These are phyloP conservation scores for Henningerozyma blattae DNA, from an alignment of 805 yeast species.

Conservation along the genomic window DNA sequence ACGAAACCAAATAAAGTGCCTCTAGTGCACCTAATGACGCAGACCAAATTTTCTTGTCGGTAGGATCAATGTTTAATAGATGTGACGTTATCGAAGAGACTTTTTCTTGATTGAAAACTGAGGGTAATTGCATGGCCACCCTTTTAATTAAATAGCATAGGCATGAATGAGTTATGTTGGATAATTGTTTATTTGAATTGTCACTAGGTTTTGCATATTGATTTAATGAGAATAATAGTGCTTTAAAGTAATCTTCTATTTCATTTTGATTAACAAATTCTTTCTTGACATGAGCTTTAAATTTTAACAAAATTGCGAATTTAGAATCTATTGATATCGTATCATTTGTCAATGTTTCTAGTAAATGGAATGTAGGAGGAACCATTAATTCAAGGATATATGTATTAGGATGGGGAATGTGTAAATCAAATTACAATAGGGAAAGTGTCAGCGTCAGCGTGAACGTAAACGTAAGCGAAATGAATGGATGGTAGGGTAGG, in stretches of 20 bases:
- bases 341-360: neutral
- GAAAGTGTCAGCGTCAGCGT: too few relatives aligned
- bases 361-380: too few relatives aligned
- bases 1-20: conserved; percentile 19
- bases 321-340: conserved; percentile 8
- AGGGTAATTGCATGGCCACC: conserved; percentile 27
- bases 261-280: conserved; percentile 17
- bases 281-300: conserved; percentile 26
- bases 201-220: neutral
- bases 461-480: too few relatives aligned
- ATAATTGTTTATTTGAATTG: conserved; percentile 1
- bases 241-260: conserved; percentile 16
- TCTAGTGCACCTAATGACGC: conserved; percentile 22
- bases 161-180: conserved; percentile 28
- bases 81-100: conserved; percentile 7
- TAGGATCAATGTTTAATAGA: conserved; percentile 5
- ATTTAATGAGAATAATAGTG: conserved; percentile 9
- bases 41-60: conserved; percentile 19
- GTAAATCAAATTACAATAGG: too few relatives aligned
- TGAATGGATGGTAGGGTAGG: too few relatives aligned
- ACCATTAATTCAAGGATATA: too few relatives aligned
- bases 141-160: conserved; percentile 34
- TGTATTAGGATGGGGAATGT: too few relatives aligned
- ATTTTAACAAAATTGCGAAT: conserved; percentile 11
- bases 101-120: conserved; percentile 6